Conservation (phyloP, 805 yeast species). For the Suhomyces prunicola region DNA sequence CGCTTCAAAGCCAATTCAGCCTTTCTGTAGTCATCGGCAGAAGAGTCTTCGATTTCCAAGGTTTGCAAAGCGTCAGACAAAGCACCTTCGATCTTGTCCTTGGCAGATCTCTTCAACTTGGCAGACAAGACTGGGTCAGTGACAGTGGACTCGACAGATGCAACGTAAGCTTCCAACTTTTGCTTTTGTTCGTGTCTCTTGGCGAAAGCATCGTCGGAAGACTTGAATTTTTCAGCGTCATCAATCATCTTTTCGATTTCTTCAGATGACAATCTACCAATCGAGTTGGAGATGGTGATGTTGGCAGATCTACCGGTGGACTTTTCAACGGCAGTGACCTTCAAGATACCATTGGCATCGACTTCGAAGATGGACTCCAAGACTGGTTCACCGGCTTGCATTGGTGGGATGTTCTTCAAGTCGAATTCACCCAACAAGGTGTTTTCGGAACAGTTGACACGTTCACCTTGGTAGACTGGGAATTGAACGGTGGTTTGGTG, state of each 20-base stretch:
- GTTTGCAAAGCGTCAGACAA: slow-evolving; percentile 97
- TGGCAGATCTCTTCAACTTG: slow-evolving; percentile 94
- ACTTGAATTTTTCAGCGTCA: slow-evolving; percentile 69
- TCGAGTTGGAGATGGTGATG: slow-evolving; percentile 49
- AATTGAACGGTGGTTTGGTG: slow-evolving; percentile 50
- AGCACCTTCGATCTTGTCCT: slow-evolving; percentile 97
- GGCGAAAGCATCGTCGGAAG: slow-evolving; percentile 98
- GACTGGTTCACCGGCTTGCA: slow-evolving; percentile 51
- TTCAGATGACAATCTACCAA: slow-evolving; percentile 48
- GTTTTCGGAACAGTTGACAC: slow-evolving; percentile 50
- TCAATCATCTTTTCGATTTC: slow-evolving; percentile 48
- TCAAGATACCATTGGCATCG: slow-evolving; percentile 50
- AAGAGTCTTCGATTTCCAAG: slow-evolving; percentile 91
- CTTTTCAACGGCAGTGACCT: slow-evolving; percentile 49
- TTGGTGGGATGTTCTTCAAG: slow-evolving; percentile 50
- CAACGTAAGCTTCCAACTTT: slow-evolving; percentile 96
- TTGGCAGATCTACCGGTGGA: slow-evolving; percentile 49
- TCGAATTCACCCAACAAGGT: slow-evolving; percentile 50
- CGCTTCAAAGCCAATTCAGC: slow-evolving; percentile 99
- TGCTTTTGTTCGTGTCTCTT: slow-evolving; percentile 99
- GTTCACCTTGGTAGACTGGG: slow-evolving; percentile 53
- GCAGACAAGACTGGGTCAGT: slow-evolving; percentile 98
- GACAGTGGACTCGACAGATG: slow-evolving; percentile 85
- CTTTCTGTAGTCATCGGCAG: slow-evolving; percentile 97
- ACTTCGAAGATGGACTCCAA: slow-evolving; percentile 49